A percentile compares a stretch with the other conserved stretches of the same genome.
phyloP scores from a whole-genome alignment of 805 yeast genomes.

The Clavispora santaluciae region DNA sequence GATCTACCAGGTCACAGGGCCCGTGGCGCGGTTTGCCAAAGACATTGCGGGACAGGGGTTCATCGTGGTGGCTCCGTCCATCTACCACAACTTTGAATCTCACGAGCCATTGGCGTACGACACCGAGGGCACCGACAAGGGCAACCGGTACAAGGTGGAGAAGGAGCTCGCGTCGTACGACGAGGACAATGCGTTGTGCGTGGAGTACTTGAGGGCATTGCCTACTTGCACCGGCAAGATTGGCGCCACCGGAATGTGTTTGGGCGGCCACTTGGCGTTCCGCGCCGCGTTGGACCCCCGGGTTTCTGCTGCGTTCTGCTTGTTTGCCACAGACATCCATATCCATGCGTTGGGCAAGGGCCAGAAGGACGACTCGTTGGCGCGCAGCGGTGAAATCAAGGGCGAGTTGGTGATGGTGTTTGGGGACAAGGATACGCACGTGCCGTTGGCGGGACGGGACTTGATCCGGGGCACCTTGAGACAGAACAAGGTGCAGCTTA shows the following conservation, averaged over 20 bases:
- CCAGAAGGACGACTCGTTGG: conserved; percentile 59
- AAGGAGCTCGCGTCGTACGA: conserved; percentile 71
- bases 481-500: conserved; percentile 55
- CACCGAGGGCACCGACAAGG: conserved; percentile 67
- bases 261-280: conserved; percentile 79
- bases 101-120: conserved; percentile 67
- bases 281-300: conserved; percentile 62
- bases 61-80: conserved; percentile 74
- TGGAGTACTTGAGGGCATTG: conserved; percentile 55
- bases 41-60: conserved; percentile 77
- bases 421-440: conserved; percentile 77
- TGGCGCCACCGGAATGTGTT: conserved; percentile 85
- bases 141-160: conserved; percentile 60
- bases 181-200: conserved; percentile 61
- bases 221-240: conserved; percentile 65
- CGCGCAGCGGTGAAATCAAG: conserved; percentile 48
- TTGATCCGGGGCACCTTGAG: conserved; percentile 59
- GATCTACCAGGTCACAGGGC: conserved; percentile 80
- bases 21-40: conserved; percentile 72
- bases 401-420: conserved; percentile 65
- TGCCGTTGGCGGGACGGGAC: conserved; percentile 73
- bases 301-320: conserved; percentile 64
- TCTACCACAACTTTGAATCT: conserved; percentile 68
- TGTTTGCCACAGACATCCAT: conserved; percentile 80
- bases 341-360: conserved; percentile 62